Evolutionary conservation across 345 rosid species (phyloP).

Genomic region (Dovyalis caffra): DNA sequence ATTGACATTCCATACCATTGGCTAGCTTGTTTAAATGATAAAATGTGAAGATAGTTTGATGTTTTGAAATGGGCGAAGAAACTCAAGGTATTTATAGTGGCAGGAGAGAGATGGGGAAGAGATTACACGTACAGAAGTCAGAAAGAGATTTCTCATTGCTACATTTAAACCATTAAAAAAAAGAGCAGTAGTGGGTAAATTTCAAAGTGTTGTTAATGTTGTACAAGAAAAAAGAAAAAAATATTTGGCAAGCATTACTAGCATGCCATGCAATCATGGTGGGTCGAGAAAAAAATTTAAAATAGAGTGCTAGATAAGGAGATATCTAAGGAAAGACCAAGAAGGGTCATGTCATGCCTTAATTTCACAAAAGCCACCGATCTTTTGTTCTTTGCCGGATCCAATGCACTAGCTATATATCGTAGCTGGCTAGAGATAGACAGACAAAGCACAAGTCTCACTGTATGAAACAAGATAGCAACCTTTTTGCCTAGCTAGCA

Average conservation of each 20-base stretch:
- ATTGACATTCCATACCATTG: neutral
- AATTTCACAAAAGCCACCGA: slow-evolving; percentile 34
- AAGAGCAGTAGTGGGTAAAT: slow-evolving; percentile 10
- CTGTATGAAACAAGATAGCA: slow-evolving; percentile 10
- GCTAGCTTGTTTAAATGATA: too few relatives aligned
- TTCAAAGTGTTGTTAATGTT: slow-evolving; percentile 3
- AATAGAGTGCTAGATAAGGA: neutral
- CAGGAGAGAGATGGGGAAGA: slow-evolving; percentile 1
- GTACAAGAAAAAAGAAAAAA: neutral
- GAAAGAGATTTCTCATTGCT: neutral
- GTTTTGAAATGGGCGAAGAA: slow-evolving; percentile 2
- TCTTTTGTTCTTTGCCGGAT: slow-evolving; percentile 12
- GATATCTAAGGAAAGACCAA: slow-evolving; percentile 21
- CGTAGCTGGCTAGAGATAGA: neutral
- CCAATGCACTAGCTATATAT: slow-evolving; percentile 5
- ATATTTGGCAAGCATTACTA: neutral
- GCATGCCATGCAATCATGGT: slow-evolving; percentile 54
- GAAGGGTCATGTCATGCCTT: slow-evolving; percentile 30
- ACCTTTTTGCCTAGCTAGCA: slow-evolving; percentile 9
- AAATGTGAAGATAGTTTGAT: neutral
- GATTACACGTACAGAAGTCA: neutral
- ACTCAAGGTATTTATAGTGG: slow-evolving; percentile 38
- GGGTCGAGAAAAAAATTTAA: slow-evolving; percentile 34
- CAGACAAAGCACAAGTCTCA: slow-evolving; percentile 6
- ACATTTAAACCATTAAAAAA: neutral